Base-by-base conservation (phyloP, 139 green algal species). In the Chlamydomonas eustigma region DNA sequence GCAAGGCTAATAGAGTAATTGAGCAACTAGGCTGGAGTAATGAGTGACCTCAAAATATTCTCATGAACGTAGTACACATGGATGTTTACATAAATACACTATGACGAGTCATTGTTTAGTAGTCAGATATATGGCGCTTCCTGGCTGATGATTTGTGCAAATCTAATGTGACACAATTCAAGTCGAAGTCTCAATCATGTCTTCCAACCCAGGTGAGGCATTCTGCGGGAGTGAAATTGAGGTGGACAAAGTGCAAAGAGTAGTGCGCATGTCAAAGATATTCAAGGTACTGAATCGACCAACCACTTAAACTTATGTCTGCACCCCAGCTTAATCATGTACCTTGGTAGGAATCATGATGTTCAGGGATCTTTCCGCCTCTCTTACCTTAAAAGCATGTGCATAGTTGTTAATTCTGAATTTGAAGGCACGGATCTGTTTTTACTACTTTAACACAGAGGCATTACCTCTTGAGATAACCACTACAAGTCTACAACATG, bases 201-300 rank as follows among this genome's bases (percentile, higher is more conserved):
- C n/a, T n/a, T n/a, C n/a, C n/a, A n/a, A n/a, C n/a, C 12, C 74
- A 68, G 85, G 84, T n/a, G 82, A 87, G 64, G 87, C 86, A 6
- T 94, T 94, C 74, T 85, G 76, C 39, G 80, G 82, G 28, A 34
- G 76, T 30, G 84, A 94, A 37, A 88, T 93, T 18, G 30, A 74
- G n/a, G 85, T 97, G 52, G 78, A 92, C 52, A 31, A 32, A 3
- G 66, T 37, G 2, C 50, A 28, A 1, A 5, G 50, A 2, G 76
- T 73, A 36, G 83, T 97, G 5, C 73, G 39, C 8, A 69, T 97
- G 32, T 94, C 87, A 50, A 94, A 90, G 83, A 97, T 98, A 50
- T 90, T 98, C 68, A 91, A 94, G 73, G 81, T 86, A n/a, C 22
- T 68, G 58, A 5, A 30, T 68, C 58, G 6, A 68, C n/a, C 58